phyloP scores from a whole-genome alignment of 2,329 filamentous ascomycete species.

The Ceratocystis destructans region DNA sequence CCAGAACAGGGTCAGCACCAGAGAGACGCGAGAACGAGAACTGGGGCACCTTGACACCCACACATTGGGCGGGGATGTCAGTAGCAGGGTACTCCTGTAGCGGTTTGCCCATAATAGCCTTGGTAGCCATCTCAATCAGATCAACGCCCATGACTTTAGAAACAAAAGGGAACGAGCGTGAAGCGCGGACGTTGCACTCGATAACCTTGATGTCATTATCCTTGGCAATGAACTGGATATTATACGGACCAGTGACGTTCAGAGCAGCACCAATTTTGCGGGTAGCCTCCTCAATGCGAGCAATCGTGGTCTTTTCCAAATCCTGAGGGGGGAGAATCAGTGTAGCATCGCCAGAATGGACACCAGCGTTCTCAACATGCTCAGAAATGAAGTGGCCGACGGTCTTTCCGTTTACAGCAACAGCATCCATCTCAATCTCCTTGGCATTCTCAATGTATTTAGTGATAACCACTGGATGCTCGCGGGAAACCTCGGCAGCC shows the following conservation, averaged over 20 bases:
- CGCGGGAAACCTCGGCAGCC: slow-evolving; percentile 81
- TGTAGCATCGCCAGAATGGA: slow-evolving; percentile 95
- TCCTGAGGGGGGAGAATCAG: slow-evolving; percentile 91
- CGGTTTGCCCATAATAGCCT: slow-evolving; percentile 79
- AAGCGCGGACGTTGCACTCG: slow-evolving; percentile 94
- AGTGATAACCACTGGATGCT: slow-evolving; percentile 95
- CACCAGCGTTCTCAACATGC: slow-evolving; percentile 96
- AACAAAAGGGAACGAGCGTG: slow-evolving; percentile 92
- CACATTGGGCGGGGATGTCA: slow-evolving; percentile 63
- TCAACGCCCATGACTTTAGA: slow-evolving; percentile 98
- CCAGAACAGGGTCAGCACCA: slow-evolving; percentile 87
- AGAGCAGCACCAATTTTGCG: slow-evolving; percentile 87
- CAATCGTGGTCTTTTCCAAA: slow-evolving; percentile 73
- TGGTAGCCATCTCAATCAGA: slow-evolving; percentile 95
- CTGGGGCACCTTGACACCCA: slow-evolving; percentile 95
- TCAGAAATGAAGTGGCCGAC: slow-evolving; percentile 96
- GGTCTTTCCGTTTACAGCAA: slow-evolving; percentile 77
- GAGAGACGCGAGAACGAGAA: slow-evolving; percentile 98
- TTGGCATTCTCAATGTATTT: slow-evolving; percentile 99
- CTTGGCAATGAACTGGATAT: slow-evolving; percentile 99
- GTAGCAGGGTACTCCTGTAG: slow-evolving; percentile 70
- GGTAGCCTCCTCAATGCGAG: slow-evolving; percentile 86
- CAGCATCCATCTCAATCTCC: slow-evolving; percentile 99
- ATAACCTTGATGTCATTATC: slow-evolving; percentile 99
- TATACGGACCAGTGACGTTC: slow-evolving; percentile 93